phyloP scores from a whole-genome alignment of 1,139 yeast species.

The Geotrichum restrictum region DNA sequence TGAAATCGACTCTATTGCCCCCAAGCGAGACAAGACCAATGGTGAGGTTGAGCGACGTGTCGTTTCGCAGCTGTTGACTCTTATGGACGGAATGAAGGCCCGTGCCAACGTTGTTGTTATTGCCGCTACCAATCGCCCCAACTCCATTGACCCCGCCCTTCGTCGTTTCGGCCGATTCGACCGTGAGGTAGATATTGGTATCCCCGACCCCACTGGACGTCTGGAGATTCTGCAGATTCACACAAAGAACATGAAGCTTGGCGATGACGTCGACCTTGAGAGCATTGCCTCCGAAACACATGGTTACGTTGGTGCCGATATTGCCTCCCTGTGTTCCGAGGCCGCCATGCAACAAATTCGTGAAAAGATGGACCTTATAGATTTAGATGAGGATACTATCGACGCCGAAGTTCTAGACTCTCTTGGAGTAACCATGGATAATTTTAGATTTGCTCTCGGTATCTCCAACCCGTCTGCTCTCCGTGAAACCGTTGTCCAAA shows the following conservation, averaged over 20 bases:
- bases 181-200: conserved; percentile 97
- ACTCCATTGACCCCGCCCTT: conserved; percentile 95
- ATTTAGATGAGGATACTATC: conserved; percentile 94
- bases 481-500: conserved; percentile 98
- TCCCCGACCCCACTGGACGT: conserved; percentile 98
- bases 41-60: conserved; percentile 99
- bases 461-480: conserved; percentile 98
- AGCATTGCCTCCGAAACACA: conserved; percentile 88
- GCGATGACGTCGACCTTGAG: conserved; percentile 92
- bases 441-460: conserved; percentile 95
- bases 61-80: conserved; percentile 90
- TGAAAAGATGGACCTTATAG: conserved; percentile 98
- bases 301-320: conserved; percentile 97
- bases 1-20: conserved; percentile 98
- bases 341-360: conserved; percentile 99
- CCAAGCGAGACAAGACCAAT: conserved; percentile 98
- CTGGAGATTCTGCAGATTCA: conserved; percentile 88
- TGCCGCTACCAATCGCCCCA: conserved; percentile 95
- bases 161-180: conserved; percentile 99
- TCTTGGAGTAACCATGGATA: conserved; percentile 97
- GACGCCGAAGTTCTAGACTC: conserved; percentile 97
- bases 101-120: conserved; percentile 95
- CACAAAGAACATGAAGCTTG: conserved; percentile 96
- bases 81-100: conserved; percentile 99
- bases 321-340: conserved; percentile 93